Percentiles rank a stretch among this genome's conserved stretches.
Conservation (phyloP, 108 stramenopile genomes). For the Skeletonema menzelii region DNA sequence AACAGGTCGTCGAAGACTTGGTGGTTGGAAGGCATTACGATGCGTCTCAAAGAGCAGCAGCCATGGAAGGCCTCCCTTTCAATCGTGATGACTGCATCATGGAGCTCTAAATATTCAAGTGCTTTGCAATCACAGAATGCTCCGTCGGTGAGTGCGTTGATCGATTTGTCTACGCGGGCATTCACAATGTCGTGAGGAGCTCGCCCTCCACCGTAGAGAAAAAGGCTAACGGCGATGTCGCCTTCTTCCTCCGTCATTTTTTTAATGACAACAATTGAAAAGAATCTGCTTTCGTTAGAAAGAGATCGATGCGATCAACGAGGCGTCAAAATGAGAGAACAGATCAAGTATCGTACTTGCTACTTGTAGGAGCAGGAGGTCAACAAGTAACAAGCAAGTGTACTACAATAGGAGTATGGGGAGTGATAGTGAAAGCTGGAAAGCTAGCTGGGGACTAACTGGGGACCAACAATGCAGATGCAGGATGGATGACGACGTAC, state of each 20-base stretch:
- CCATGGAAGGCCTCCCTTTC: neutral
- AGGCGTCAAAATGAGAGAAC: too few relatives aligned
- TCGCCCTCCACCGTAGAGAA: neutral
- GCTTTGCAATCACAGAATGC: neutral
- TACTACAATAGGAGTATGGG: too few relatives aligned
- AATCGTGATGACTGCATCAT: neutral
- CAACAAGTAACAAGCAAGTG: too few relatives aligned
- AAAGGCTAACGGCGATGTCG: neutral
- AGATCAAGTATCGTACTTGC: too few relatives aligned
- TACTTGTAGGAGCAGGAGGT: too few relatives aligned
- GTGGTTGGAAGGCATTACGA: neutral
- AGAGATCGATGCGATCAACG: too few relatives aligned
- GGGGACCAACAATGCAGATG: too few relatives aligned
- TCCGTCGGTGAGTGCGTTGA: neutral
- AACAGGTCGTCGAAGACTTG: neutral
- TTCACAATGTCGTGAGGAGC: neutral
- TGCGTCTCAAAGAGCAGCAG: neutral
- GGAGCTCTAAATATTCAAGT: neutral
- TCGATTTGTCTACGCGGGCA: neutral
- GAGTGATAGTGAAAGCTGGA: too few relatives aligned
- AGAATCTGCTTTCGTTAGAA: too few relatives aligned
- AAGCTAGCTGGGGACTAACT: too few relatives aligned
- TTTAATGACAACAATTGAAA: too few relatives aligned
- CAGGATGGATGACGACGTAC: too few relatives aligned
- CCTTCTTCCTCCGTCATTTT: neutral